Percentiles rank a stretch among this genome's conserved stretches.
Evolutionary conservation across 108 stramenopile genomes (phyloP).

Genomic region (Pseudonitzschia delicatissima): DNA sequence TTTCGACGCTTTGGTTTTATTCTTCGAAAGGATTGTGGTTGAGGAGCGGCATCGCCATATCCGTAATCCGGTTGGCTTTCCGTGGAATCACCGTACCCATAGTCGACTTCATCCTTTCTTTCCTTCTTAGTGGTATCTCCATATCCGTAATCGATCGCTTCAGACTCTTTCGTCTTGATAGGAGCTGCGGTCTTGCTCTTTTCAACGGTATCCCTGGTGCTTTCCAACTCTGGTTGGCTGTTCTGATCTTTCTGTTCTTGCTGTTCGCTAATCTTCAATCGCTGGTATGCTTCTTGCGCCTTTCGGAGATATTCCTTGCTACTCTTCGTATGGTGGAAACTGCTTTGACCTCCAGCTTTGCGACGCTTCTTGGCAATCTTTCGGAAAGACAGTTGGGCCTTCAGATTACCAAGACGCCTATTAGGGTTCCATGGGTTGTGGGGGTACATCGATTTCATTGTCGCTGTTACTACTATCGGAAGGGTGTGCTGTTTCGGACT

Average conservation of each 20-base stretch:
- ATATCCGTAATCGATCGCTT: conserved; percentile 15
- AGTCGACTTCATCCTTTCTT: background rate
- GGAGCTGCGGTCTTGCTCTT: background rate
- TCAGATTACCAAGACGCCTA: background rate
- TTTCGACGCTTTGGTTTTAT: conserved; percentile 1
- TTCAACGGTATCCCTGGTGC: background rate
- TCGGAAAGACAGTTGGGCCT: background rate
- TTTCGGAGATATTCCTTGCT: conserved; percentile 31
- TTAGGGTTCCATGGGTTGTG: too few species aligned
- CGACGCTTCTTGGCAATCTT: conserved; percentile 30
- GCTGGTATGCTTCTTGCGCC: conserved; percentile 16
- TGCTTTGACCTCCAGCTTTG: conserved; percentile 9
- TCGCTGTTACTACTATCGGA: background rate
- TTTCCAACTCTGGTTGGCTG: background rate
- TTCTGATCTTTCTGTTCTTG: background rate
- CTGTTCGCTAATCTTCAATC: background rate
- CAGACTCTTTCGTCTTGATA: background rate
- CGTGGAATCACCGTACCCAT: background rate
- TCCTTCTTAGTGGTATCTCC: conserved; percentile 7
- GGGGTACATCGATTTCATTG: background rate
- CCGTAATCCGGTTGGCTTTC: background rate
- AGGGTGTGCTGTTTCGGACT: too few species aligned
- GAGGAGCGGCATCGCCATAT: conserved; percentile 1
- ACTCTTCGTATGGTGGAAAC: conserved; percentile 29
- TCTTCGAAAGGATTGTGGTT: background rate